Evolutionary conservation across 129 eudicot genomes (phyloP).

Genomic region (Cynara cardunculus): DNA sequence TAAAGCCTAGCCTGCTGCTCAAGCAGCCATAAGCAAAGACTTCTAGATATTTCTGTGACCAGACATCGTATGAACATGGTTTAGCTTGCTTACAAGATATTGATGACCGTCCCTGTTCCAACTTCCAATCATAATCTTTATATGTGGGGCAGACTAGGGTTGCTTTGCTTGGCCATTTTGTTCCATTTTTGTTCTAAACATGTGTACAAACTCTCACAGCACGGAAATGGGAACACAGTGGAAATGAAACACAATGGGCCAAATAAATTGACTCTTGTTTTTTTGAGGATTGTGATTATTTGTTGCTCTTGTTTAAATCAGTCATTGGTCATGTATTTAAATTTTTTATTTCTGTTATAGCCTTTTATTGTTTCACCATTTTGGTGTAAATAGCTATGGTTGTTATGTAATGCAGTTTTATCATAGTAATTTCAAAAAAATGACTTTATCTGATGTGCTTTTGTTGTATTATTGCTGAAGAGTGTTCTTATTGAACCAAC

Average conservation of each 20-base stretch:
- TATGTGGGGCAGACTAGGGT: too few relatives aligned
- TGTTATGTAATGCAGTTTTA: background rate
- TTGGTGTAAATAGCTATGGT: background rate
- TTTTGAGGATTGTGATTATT: background rate
- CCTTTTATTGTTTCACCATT: background rate
- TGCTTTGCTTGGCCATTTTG: too few relatives aligned
- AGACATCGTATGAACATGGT: too few relatives aligned
- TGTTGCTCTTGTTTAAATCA: background rate
- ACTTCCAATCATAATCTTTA: too few relatives aligned
- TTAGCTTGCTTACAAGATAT: too few relatives aligned
- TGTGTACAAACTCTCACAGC: background rate
- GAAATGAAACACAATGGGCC: background rate
- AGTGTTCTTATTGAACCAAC: constrained; percentile 92
- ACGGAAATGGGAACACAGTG: background rate
- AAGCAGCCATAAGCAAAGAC: too few relatives aligned
- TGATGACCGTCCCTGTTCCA: too few relatives aligned
- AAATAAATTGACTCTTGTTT: background rate
- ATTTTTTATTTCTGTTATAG: background rate
- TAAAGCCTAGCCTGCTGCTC: too few relatives aligned
- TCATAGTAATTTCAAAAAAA: background rate
- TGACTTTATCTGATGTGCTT: background rate
- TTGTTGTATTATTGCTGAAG: constrained; percentile 31
- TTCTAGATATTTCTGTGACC: too few relatives aligned
- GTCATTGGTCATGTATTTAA: background rate
- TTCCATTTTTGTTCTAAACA: too few relatives aligned